phyloP scores from a whole-genome alignment of 768 basidiomycete genomes.

The Amanita molliuscula region DNA sequence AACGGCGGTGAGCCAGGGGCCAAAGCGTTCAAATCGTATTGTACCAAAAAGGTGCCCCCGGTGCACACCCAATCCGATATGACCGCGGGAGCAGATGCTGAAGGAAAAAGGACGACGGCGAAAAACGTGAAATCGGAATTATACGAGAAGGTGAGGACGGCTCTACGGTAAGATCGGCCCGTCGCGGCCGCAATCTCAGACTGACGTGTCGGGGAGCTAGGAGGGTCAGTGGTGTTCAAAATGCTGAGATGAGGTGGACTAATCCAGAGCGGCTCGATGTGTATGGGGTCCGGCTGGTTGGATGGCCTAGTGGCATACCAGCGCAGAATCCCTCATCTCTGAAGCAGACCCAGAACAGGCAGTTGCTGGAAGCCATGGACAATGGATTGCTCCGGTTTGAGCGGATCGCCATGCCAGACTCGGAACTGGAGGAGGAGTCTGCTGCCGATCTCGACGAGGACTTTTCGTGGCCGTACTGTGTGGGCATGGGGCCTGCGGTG shows the following conservation, averaged over 20 bases:
- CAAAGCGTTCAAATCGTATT: constrained; percentile 41
- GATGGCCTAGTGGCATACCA: constrained; percentile 55
- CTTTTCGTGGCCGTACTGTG: constrained; percentile 35
- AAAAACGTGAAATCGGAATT: constrained; percentile 42
- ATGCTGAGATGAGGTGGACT: constrained; percentile 71
- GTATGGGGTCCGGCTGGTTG: constrained; percentile 51
- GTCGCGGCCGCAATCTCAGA: not conserved
- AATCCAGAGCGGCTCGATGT: constrained; percentile 45
- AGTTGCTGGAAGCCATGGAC: constrained; percentile 37
- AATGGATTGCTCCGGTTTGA: constrained; percentile 41
- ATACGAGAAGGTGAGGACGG: constrained; percentile 42
- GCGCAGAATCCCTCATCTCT: constrained; percentile 52
- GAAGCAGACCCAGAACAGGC: constrained; percentile 43
- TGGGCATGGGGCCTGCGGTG: not conserved
- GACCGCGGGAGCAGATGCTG: constrained; percentile 9
- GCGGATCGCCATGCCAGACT: constrained; percentile 13
- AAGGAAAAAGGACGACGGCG: constrained; percentile 17
- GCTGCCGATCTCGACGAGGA: constrained; percentile 16
- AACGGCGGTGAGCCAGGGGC: constrained; percentile 51
- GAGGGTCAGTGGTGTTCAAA: constrained; percentile 44
- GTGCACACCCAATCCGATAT: not conserved
- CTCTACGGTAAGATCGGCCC: constrained; percentile 33
- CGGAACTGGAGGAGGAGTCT: constrained; percentile 3
- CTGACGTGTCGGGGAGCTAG: constrained; percentile 18
- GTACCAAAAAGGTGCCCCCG: constrained; percentile 19